Conservation (phyloP, 768 basidiomycete species). For the Lentinus brumalis region DNA sequence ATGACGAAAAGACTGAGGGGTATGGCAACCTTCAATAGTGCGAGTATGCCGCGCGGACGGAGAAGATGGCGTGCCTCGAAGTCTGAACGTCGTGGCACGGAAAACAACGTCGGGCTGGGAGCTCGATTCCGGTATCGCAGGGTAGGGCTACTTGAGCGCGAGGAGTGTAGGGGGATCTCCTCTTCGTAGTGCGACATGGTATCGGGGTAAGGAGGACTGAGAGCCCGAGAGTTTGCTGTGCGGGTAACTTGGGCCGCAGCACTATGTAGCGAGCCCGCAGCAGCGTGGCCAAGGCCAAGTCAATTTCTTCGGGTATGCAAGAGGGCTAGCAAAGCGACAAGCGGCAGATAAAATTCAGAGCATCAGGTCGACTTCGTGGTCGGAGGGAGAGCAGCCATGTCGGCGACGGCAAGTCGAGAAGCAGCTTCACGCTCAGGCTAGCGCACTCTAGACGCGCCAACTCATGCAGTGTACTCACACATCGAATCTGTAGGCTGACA, state of each 20-base stretch:
- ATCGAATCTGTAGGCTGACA: neutral
- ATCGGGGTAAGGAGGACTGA: neutral
- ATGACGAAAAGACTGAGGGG: constrained; percentile 32
- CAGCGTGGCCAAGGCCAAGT: neutral
- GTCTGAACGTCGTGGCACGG: neutral
- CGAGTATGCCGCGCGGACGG: constrained; percentile 22
- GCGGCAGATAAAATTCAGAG: neutral
- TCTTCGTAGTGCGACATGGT: neutral
- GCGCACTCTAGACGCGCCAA: neutral
- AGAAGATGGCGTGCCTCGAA: constrained; percentile 5
- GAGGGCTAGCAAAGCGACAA: neutral
- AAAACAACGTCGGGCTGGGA: neutral
- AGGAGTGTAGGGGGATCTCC: constrained; percentile 2
- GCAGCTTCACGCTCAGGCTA: too few species aligned
- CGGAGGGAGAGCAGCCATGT: too few species aligned
- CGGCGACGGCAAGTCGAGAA: too few species aligned
- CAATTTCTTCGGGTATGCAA: neutral
- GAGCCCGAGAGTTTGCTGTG: too few species aligned
- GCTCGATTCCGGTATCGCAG: neutral
- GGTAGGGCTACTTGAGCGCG: neutral
- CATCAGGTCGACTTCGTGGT: too few species aligned
- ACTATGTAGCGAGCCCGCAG: too few species aligned
- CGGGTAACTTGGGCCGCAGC: too few species aligned
- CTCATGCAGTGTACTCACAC: neutral
- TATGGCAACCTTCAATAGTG: constrained; percentile 23